A percentile compares a stretch with the other conserved stretches of the same genome.
Evolutionary conservation across 441 rosid species (phyloP).

Genomic region (Manihot esculenta): DNA sequence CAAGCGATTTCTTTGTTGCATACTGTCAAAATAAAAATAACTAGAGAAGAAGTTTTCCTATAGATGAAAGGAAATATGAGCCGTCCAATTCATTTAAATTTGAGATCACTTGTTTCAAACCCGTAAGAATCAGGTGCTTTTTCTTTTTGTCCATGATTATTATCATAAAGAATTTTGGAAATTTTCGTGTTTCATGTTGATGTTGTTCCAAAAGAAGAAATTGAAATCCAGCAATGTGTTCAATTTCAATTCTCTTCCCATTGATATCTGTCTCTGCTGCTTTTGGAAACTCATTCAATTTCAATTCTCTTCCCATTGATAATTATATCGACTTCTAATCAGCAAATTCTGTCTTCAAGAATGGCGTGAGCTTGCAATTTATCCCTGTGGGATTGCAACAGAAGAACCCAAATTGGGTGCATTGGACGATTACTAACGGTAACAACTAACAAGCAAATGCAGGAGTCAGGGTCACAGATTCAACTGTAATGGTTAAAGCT

Average conservation of each 20-base stretch:
- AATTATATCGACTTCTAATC: too few species aligned
- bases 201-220: constrained; percentile 7
- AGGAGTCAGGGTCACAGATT: too few species aligned
- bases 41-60: neutral
- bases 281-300: neutral
- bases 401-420: too few species aligned
- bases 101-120: neutral
- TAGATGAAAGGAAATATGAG: neutral
- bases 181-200: neutral
- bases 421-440: too few species aligned
- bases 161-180: constrained; percentile 2
- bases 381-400: too few species aligned
- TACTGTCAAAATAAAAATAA: constrained; percentile 14
- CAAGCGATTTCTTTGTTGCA: neutral
- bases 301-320: too few species aligned
- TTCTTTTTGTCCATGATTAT: neutral
- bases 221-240: neutral
- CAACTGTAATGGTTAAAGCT: too few species aligned
- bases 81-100: constrained; percentile 2
- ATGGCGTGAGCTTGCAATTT: too few species aligned
- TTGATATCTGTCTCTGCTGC: neutral
- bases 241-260: neutral
- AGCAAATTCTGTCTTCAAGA: too few species aligned
- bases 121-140: constrained; percentile 2
- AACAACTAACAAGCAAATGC: too few species aligned